Conservation (phyloP, 108 stramenopile species). For the Hondaea fermentalgiana region DNA sequence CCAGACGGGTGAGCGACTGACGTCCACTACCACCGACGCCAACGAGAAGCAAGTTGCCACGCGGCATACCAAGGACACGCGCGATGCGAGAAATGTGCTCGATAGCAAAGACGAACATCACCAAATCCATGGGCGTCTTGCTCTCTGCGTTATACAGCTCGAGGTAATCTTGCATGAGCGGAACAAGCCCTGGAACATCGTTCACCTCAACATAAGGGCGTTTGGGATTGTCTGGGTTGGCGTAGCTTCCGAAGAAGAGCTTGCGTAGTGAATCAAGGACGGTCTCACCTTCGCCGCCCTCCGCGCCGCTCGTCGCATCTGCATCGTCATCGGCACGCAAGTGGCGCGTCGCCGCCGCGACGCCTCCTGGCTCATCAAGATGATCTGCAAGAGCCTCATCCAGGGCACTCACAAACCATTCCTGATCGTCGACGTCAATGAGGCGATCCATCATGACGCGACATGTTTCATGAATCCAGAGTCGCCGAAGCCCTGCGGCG, state of each 20-base stretch:
- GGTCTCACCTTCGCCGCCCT: neutral
- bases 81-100: slow-evolving; percentile 29
- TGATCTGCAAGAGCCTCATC: neutral
- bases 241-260: slow-evolving; percentile 47
- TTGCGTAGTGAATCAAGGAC: slow-evolving; percentile 24
- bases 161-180: slow-evolving; percentile 41
- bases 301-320: neutral
- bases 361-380: slow-evolving; percentile 5
- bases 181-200: slow-evolving; percentile 35
- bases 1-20: neutral
- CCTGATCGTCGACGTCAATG: slow-evolving; percentile 1
- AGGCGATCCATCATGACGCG: slow-evolving; percentile 39
- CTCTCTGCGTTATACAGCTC: slow-evolving; percentile 47
- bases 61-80: slow-evolving; percentile 16
- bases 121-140: slow-evolving; percentile 52
- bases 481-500: neutral
- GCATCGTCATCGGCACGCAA: neutral
- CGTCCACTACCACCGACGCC: slow-evolving; percentile 24
- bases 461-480: slow-evolving; percentile 35
- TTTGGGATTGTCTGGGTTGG: slow-evolving; percentile 4
- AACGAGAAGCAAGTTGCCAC: slow-evolving; percentile 23
- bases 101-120: slow-evolving; percentile 28
- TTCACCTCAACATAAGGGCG: slow-evolving; percentile 43
- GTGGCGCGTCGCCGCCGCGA: neutral
- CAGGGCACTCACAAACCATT: slow-evolving; percentile 17